Base-by-base conservation (phyloP, 2,329 filamentous ascomycete species). In the Fusarium sp. region DNA sequence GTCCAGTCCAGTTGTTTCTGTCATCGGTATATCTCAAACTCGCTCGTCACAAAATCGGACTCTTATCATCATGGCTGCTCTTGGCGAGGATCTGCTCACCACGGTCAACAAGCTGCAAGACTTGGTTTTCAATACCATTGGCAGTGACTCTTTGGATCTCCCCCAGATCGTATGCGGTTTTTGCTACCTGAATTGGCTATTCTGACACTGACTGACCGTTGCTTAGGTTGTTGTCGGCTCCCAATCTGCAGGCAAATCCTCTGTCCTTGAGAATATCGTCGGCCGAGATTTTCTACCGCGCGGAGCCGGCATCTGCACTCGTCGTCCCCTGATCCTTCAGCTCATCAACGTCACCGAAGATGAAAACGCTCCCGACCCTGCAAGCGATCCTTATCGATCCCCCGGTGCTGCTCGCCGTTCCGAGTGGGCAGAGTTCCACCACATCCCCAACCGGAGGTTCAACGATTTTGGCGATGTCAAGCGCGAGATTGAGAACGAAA, bases 51-150 rank as follows among this genome's bases (percentile, higher is more conserved):
- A 72, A 68, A 67, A 59, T 67, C 50, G 61, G 55, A 65, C 63
- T 68, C 66, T 54, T 76, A 75, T 79, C 79, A 80, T 71, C 82
- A 99, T 98, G 96, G 93, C 96, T 81, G 91, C 95, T 80, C 91
- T 99, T 79, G 95, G 96, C 81, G 96, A 99, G 84, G 95, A 99
- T 85, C 87, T 99, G 84, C 90, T 99, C 82, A 91, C 90, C 78
- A 97, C 95, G 74, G 96, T 99, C 86, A 99, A 99, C 88, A 97
- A 97, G 88, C 89, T 99, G 80, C 96, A 99, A 85, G 96, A 98
- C 84, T 86, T 99, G 80, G 96, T 99, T 80, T 99, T 99, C 88
- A 99, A 99, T 86, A 99, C 96, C 77, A 99, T 99, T 83, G 96
- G 96, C 84, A 98, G 95, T 86, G 96, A 99, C 84, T 98, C 95